Percentiles rank a stretch among this genome's conserved stretches.
Conservation (phyloP, 2,329 filamentous ascomycete genomes). For the Colletotrichum falcatum region DNA sequence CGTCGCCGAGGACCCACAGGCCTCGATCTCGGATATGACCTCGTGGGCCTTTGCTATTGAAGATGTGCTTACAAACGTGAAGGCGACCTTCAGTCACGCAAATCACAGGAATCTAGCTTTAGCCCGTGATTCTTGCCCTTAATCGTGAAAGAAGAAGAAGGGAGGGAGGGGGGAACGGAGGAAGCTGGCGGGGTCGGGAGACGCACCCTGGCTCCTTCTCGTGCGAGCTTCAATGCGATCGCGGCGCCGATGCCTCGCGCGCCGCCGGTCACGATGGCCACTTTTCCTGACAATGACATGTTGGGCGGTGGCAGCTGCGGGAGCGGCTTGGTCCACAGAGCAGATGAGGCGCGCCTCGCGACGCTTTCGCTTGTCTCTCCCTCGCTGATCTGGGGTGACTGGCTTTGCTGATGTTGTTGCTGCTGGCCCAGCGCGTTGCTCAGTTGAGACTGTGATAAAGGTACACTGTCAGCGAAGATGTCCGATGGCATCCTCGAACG, state of each 20-base stretch:
- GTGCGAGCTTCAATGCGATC: constrained; percentile 68
- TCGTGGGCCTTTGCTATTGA: constrained; percentile 42
- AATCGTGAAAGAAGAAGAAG: not conserved
- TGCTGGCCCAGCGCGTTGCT: constrained; percentile 37
- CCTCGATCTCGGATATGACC: constrained; percentile 43
- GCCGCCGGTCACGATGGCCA: constrained; percentile 46
- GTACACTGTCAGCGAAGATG: constrained; percentile 39
- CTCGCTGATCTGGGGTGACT: constrained; percentile 31
- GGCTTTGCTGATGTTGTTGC: constrained; percentile 24
- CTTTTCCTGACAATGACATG: constrained; percentile 41
- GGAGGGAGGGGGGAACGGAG: not conserved
- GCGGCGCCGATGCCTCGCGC: constrained; percentile 70
- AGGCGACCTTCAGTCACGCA: constrained; percentile 37
- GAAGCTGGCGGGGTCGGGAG: not conserved
- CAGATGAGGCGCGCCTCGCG: constrained; percentile 35
- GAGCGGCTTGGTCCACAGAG: constrained; percentile 41
- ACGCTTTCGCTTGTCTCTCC: constrained; percentile 25
- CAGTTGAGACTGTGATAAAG: constrained; percentile 38
- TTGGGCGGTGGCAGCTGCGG: constrained; percentile 41
- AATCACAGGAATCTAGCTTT: constrained; percentile 23
- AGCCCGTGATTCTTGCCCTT: constrained; percentile 17
- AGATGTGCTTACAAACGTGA: constrained; percentile 41
- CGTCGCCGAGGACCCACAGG: constrained; percentile 43
- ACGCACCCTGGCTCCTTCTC: constrained; percentile 65
- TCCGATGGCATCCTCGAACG: constrained; percentile 36